Evolutionary conservation across 1,139 yeast genomes (phyloP).

Genomic region (Taphrina sp.): DNA sequence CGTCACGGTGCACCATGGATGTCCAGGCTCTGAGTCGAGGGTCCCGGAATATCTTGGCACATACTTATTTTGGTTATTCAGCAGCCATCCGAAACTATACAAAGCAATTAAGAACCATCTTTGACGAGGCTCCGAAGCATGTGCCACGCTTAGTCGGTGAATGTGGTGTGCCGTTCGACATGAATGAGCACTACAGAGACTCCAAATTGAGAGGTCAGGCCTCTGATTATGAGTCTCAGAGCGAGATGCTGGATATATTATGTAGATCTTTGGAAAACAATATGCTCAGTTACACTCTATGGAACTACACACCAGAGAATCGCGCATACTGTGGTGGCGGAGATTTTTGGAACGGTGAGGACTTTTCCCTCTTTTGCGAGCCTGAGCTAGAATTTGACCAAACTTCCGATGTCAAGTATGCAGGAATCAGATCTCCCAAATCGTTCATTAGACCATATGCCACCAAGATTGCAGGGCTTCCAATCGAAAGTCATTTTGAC

Average conservation of each 20-base stretch:
- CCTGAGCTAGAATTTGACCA: background rate
- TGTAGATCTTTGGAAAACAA: conserved; percentile 73
- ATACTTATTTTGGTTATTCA: conserved; percentile 24
- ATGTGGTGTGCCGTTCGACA: conserved; percentile 93
- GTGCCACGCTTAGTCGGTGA: conserved; percentile 69
- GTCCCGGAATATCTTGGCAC: conserved; percentile 27
- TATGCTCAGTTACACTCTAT: conserved; percentile 68
- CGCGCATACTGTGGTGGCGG: conserved; percentile 74
- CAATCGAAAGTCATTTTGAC: conserved; percentile 41
- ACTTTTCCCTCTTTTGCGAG: conserved; percentile 70
- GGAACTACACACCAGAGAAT: conserved; percentile 70
- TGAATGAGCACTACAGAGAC: conserved; percentile 75
- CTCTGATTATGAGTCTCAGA: conserved; percentile 69
- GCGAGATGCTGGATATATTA: conserved; percentile 78
- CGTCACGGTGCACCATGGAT: conserved; percentile 18
- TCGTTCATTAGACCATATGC: conserved; percentile 47
- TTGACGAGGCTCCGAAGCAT: conserved; percentile 21
- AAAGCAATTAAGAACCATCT: conserved; percentile 19
- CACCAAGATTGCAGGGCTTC: conserved; percentile 42
- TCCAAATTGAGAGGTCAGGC: conserved; percentile 40
- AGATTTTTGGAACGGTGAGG: conserved; percentile 90
- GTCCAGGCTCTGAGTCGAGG: conserved; percentile 30
- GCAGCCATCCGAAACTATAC: conserved; percentile 17
- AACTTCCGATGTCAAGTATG: background rate
- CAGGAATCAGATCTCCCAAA: conserved; percentile 45